These are phyloP conservation scores for Albugo candida DNA, from an alignment of 352 stramenopile species.

Conservation along the genomic window DNA sequence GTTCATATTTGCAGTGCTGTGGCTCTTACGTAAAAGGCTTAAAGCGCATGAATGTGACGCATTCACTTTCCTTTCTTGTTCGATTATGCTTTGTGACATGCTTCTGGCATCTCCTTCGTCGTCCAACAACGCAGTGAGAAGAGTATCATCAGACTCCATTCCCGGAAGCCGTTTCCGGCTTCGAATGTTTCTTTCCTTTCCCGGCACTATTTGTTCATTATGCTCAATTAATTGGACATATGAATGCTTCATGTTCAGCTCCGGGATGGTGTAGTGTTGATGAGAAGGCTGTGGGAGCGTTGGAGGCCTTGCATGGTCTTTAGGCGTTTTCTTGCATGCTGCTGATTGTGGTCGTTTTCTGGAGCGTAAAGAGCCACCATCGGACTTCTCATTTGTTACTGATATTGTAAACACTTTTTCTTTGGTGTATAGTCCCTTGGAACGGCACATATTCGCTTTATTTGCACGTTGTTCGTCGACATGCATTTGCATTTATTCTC, in stretches of 20 bases:
- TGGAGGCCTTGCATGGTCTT: slow-evolving; percentile 9
- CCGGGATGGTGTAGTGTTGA: too few species aligned
- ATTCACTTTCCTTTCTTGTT: too few species aligned
- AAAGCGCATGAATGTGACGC: too few species aligned
- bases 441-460: too few species aligned
- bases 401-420: background rate
- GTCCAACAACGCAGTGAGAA: background rate
- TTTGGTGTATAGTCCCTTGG: too few species aligned
- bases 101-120: background rate
- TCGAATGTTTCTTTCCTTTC: too few species aligned
- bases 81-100: too few species aligned
- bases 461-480: too few species aligned
- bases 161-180: too few species aligned
- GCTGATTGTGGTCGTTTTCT: slow-evolving; percentile 1
- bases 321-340: slow-evolving; percentile 7
- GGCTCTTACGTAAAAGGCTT: background rate
- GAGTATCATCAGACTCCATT: background rate
- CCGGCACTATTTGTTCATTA: background rate
- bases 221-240: background rate
- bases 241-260: slow-evolving; percentile 5
- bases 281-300: too few species aligned
- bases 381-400: background rate
- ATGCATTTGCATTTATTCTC: too few species aligned
- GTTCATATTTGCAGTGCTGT: background rate
- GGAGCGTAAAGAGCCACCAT: background rate